A percentile compares a stretch with the other conserved stretches of the same genome.
Conservation (phyloP, 768 basidiomycete genomes). For the Leccinum truebloodii region DNA sequence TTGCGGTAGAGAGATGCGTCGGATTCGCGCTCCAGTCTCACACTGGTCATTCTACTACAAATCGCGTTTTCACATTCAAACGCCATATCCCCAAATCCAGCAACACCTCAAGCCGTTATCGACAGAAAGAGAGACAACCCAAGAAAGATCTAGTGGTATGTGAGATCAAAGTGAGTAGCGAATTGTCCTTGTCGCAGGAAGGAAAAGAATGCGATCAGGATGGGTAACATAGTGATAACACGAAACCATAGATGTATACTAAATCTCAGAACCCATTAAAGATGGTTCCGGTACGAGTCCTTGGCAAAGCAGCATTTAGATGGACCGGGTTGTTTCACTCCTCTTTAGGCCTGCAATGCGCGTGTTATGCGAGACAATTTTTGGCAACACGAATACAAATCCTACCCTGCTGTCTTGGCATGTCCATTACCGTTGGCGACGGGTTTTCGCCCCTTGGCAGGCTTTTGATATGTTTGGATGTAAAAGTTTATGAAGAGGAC, state of each 20-base stretch:
- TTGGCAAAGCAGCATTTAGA: background rate
- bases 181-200: conserved; percentile 18
- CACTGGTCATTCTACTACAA: background rate
- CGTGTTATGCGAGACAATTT: conserved; percentile 3
- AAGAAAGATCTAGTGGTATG: conserved; percentile 15
- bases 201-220: conserved; percentile 14
- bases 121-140: conserved; percentile 3
- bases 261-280: conserved; percentile 16
- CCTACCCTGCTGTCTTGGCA: conserved; percentile 39
- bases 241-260: conserved; percentile 17
- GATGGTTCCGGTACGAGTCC: conserved; percentile 4
- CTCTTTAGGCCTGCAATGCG: conserved; percentile 33
- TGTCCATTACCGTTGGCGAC: conserved; percentile 47
- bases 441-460: conserved; percentile 38
- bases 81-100: conserved; percentile 3
- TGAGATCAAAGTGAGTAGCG: conserved; percentile 10
- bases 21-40: background rate
- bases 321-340: conserved; percentile 26
- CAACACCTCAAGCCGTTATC: conserved; percentile 14
- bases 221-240: conserved; percentile 18
- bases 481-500: conserved; percentile 96
- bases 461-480: conserved; percentile 80
- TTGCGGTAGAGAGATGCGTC: background rate
- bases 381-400: background rate
- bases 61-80: conserved; percentile 2